Base-by-base conservation (phyloP, 805 yeast genomes). In the Sporopachydermia quercuum region DNA sequence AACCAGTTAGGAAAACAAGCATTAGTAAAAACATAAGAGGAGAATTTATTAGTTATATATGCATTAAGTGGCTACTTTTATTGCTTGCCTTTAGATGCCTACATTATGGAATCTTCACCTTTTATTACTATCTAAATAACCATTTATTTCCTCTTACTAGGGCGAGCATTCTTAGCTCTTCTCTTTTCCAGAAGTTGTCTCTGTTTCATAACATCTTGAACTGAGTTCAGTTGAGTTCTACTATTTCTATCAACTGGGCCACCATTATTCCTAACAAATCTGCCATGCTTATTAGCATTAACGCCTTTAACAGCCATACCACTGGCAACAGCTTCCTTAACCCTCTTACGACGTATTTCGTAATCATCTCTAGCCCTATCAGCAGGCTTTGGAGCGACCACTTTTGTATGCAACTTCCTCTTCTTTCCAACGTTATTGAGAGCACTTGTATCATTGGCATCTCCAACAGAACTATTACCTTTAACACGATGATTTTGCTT, bases 351-450 rank as follows among this genome's bases (percentile, higher is more conserved):
- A 56, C 89, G 96, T 47, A 67, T 67, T 43, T 75, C 70, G 61
- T 72, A 91, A 59, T 91, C 87, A 53, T 87, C 96, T 61, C 97
- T 75, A 49, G 65, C 75, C 60, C 72, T 85, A 53, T 86, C 96
- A n/a, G 98, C 96, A 34, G 78, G 61, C 54, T 76, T 82, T 34
- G 99, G 99, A 2, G 96, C 87, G 44, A 71, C 70, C 37, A 63
- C 63, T 52, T 71, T 73, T 45, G 76, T 75, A 55, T 91, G 97
- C 58, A 75, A 75, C 66, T 74, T 84, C 47, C 70, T 60, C 42
- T 57, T 58, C 44, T 44, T 51, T 16, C 51, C 44, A 33, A 45
- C 41, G 35, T 43, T 42, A 18, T 23, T 40, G 15, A 34, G 38
- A 18, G 56, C 52, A 38, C 52, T 52, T 36, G 45, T 54, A 30